These are phyloP conservation scores for Paramecium pentaurelia DNA, from an alignment of 73 alveolate species.

Conservation along the genomic window DNA sequence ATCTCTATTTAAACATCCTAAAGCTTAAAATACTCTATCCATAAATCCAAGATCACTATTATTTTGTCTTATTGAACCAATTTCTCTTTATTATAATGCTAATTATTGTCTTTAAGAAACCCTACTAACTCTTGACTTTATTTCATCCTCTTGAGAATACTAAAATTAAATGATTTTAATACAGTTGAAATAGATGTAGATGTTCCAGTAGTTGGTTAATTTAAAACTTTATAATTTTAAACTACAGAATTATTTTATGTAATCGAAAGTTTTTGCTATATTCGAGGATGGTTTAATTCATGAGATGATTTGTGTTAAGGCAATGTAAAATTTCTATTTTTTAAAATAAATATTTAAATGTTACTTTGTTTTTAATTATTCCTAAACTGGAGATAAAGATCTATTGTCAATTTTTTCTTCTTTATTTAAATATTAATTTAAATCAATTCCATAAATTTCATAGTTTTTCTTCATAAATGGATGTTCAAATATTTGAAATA, in stretches of 20 bases:
- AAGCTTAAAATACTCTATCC: conserved; percentile 55
- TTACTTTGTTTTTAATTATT: background rate
- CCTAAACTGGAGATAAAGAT: conserved; percentile 22
- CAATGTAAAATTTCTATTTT: background rate
- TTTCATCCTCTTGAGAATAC: conserved; percentile 29
- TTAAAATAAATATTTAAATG: background rate
- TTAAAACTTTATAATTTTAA: background rate
- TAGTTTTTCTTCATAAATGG: background rate
- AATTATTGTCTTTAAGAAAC: background rate
- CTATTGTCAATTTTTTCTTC: background rate
- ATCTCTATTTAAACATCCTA: conserved; percentile 57
- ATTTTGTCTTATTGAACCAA: background rate
- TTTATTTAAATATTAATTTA: background rate
- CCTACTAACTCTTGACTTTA: conserved; percentile 2
- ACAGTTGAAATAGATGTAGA: background rate
- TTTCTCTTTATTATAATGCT: conserved; percentile 8
- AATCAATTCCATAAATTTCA: background rate
- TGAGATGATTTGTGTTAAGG: background rate
- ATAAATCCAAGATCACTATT: conserved; percentile 48
- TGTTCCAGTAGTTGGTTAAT: background rate
- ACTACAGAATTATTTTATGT: background rate
- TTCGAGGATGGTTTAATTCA: background rate
- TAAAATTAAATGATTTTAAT: background rate
- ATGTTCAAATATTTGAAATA: background rate
- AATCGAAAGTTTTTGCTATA: background rate